Conservation (phyloP, 2,329 filamentous ascomycete species). For the Apiospora rasikravindrae region DNA sequence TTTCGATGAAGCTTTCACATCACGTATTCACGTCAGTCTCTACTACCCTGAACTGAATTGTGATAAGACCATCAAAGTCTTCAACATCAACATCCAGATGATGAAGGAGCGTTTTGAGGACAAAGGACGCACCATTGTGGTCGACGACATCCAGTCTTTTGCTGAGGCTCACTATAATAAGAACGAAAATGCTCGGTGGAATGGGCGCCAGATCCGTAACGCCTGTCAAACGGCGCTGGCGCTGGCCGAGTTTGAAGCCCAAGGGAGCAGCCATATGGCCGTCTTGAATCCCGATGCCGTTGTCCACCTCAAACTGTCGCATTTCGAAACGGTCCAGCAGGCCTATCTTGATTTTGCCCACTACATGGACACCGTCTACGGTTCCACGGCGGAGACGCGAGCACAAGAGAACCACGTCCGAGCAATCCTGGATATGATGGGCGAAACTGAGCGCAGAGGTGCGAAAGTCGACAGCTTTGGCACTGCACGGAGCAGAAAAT, state of each 20-base stretch:
- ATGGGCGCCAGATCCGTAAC: slow-evolving; percentile 35
- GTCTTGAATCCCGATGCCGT: slow-evolving; percentile 21
- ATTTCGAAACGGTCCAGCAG: slow-evolving; percentile 29
- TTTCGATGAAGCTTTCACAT: slow-evolving; percentile 47
- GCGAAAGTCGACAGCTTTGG: not conserved
- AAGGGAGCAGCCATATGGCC: slow-evolving; percentile 24
- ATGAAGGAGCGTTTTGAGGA: slow-evolving; percentile 25
- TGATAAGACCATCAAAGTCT: slow-evolving; percentile 25
- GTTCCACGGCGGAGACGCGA: not conserved
- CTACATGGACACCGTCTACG: slow-evolving; percentile 23
- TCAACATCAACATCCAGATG: slow-evolving; percentile 25
- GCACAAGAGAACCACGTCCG: not conserved
- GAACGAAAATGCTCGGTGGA: slow-evolving; percentile 26
- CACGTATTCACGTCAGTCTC: slow-evolving; percentile 42
- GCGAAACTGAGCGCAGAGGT: not conserved
- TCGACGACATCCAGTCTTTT: slow-evolving; percentile 26
- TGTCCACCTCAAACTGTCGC: slow-evolving; percentile 25
- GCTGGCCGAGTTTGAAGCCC: slow-evolving; percentile 31
- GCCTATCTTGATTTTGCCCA: slow-evolving; percentile 31
- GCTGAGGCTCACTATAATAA: slow-evolving; percentile 23
- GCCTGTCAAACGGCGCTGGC: slow-evolving; percentile 31
- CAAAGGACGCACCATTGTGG: slow-evolving; percentile 20
- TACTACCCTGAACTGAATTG: slow-evolving; percentile 37
- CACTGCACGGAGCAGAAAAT: not conserved
- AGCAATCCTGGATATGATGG: not conserved